Percentiles rank a stretch among this genome's conserved stretches.
These are phyloP conservation scores for Fomitopsis palustris DNA, from an alignment of 1,284 basidiomycete genomes.

Conservation along the genomic window DNA sequence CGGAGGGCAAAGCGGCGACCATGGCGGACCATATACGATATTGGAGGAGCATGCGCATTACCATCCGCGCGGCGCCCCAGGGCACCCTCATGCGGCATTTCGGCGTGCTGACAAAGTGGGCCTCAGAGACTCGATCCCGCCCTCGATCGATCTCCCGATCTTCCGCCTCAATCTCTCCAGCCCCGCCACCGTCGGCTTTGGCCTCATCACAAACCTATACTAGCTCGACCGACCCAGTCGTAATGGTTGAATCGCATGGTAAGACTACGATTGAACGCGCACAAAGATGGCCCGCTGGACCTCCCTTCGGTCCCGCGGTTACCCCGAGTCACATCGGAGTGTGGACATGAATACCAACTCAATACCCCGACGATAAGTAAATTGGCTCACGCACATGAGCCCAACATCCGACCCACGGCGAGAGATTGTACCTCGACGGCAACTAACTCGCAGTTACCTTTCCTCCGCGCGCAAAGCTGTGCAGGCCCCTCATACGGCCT, in stretches of 20 bases:
- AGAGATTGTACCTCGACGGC: slow-evolving; percentile 1
- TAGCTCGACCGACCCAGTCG: neutral
- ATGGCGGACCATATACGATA: neutral
- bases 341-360: neutral
- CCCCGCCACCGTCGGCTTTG: neutral
- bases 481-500: no score
- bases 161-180: neutral
- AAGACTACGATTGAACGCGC: no score
- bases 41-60: neutral
- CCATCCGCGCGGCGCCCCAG: neutral
- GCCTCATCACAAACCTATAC: neutral
- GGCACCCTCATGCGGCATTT: neutral
- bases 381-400: neutral
- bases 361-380: neutral
- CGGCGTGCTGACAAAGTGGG: neutral
- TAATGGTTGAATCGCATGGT: no score
- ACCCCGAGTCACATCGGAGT: neutral
- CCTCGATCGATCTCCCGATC: neutral
- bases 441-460: neutral
- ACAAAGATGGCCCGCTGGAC: no score
- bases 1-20: neutral
- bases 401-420: neutral
- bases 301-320: neutral
- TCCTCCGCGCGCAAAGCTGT: no score
- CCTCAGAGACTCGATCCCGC: neutral